Evolutionary conservation across 129 eudicot species (phyloP).

Genomic region (Erigeron canadensis): DNA sequence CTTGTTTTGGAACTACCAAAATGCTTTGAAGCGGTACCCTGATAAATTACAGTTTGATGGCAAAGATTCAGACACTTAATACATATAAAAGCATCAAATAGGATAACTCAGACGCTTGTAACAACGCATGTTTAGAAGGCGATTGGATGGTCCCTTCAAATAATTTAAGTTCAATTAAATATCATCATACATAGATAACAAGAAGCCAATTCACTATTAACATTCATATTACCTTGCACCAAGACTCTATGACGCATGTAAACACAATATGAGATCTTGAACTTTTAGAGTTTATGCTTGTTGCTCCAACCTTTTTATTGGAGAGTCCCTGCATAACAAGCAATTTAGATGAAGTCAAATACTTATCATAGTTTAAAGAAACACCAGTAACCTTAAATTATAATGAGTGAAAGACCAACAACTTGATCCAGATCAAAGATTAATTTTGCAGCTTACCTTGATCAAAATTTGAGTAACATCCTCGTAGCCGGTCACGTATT

Average conservation of each 20-base stretch:
- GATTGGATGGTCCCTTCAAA: neutral
- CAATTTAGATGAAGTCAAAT: neutral
- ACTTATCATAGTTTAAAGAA: neutral
- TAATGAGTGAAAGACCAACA: neutral
- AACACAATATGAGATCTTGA: constrained; percentile 91
- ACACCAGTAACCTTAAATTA: neutral
- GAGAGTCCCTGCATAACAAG: constrained; percentile 79
- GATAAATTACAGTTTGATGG: constrained; percentile 15
- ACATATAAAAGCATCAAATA: neutral
- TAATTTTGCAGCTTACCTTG: constrained; percentile 51
- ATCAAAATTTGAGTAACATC: constrained; percentile 86
- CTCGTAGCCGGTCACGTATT: constrained; percentile 72
- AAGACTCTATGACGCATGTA: constrained; percentile 88
- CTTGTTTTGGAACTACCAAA: constrained; percentile 88
- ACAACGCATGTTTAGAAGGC: neutral
- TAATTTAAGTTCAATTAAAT: neutral
- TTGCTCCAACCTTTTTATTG: constrained; percentile 78
- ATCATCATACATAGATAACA: neutral
- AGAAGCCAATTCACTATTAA: neutral
- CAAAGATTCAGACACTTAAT: neutral
- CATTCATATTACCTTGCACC: constrained; percentile 78
- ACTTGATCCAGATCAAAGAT: neutral
- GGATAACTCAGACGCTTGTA: neutral
- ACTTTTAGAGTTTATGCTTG: constrained; percentile 87
- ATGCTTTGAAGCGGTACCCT: constrained; percentile 72